Base-by-base conservation (phyloP, 495 filamentous ascomycete genomes). In the Aspergillus bridgeri region DNA sequence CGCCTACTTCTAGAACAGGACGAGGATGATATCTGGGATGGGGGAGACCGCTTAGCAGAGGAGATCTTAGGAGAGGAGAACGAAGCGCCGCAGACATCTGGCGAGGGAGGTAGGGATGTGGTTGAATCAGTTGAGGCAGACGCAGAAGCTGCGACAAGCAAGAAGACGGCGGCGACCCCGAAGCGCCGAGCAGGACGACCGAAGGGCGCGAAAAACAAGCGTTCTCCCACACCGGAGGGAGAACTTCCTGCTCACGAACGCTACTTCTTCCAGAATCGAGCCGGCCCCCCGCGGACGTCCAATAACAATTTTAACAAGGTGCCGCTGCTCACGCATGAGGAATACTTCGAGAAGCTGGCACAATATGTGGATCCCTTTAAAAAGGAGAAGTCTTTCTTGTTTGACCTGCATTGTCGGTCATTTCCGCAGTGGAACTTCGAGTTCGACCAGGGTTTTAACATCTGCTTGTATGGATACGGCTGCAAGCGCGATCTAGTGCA, bases 361-460 rank as follows among this genome's bases (percentile, higher is more conserved):
- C 75, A 83, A 25, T 86, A 88, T 60, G 64, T 79, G 54, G 89
- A 95, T 61, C 85, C 85, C 0, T 94, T 95, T 67, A 75, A 75
- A 25, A 71, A 81, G n/a, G 88, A 92, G 51, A 82, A 87, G 60
- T 73, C 83, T 18, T 86, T 87, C 55, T 79, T 98, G 24, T 77
- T 86, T 54, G 80, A 86, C 19, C 75, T 96, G 21, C 92, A 98
- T 68, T 79, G 82, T 45, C 83, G 87, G 43, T 89, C 87, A 17
- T 98, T 96, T 68, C 80, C 86, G 13, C 94, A 98, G 68, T 98
- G 94, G 94, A 72, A 79, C 17, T 98, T 98, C 63, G 95, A 98
- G 74, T 82, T 98, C 20, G 81, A 84, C 33, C 85, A 96, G 67
- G 87, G 86, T 44, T 98, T 96, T 78, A 96, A 89, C 67, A 80